Conservation (phyloP, 2,329 filamentous ascomycete genomes). For the Chaetomiaceae sp. region DNA sequence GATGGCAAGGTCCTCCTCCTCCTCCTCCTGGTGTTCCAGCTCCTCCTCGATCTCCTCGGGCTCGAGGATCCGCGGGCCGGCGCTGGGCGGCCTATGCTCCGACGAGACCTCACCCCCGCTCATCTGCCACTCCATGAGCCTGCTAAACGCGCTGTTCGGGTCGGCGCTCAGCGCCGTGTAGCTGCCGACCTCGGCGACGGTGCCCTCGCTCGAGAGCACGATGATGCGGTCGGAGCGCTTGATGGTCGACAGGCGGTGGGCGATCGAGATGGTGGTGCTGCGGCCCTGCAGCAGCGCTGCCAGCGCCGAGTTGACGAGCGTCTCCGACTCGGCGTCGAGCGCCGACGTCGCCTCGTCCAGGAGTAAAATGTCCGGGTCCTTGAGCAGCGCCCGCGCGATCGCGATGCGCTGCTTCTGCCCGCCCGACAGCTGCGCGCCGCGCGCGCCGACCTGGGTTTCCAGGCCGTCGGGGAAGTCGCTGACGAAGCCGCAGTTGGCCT, state of each 20-base stretch:
- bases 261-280: conserved; percentile 97
- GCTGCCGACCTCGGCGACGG: conserved; percentile 83
- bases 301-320: conserved; percentile 88
- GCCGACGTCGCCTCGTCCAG: conserved; percentile 95
- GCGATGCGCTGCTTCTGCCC: conserved; percentile 98
- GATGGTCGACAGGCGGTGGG: conserved; percentile 91
- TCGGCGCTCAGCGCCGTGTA: conserved; percentile 72
- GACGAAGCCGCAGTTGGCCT: conserved; percentile 96
- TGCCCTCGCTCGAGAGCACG: conserved; percentile 79
- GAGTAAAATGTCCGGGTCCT: conserved; percentile 94
- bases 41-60: conserved; percentile 49
- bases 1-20: conserved; percentile 22
- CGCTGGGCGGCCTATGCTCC: conserved; percentile 31
- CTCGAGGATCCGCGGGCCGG: conserved; percentile 43
- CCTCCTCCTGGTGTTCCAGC: conserved; percentile 37
- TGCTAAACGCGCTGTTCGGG: conserved; percentile 79
- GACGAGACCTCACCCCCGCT: conserved; percentile 66
- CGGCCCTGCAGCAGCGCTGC: conserved; percentile 73
- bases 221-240: conserved; percentile 94
- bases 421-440: conserved; percentile 89
- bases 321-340: conserved; percentile 93
- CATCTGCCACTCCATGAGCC: conserved; percentile 99
- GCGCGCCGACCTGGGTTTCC: conserved; percentile 86
- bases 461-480: conserved; percentile 93
- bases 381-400: conserved; percentile 89